Evolutionary conservation across 78 protist genomes (phyloP), one percentile per base, ranked within the genome.

Genomic region (Dictyostelium citrinum): DNA sequence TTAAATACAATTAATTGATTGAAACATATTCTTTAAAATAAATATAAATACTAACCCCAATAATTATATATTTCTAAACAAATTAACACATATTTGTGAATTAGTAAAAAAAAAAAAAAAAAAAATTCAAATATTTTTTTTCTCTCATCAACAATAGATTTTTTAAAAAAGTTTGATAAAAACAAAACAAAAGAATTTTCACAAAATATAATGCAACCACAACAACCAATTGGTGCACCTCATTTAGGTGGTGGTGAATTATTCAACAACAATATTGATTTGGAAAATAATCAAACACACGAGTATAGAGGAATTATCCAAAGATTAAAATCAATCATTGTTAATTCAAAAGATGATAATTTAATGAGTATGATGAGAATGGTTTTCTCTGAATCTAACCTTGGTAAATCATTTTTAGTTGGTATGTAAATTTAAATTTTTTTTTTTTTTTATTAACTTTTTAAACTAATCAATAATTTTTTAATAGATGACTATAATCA

Each of bases 301-400:
- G 93, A 88, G 17, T 78, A 88, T 49, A 61, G 29, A n/a, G 71
- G 55, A 31, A 76, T 88, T 2, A 88, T 88, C 31, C 93, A 88
- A 61, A 88, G 81, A 68, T 82, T 88, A 20, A 88, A 78, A 88
- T 31, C 79, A 27, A 78, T 88, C 2, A 88, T 88, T 35, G 11
- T 46, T 5, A 61, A 39, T 46, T 61, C 93, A 16, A 78, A 76
- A 29, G 93, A 88, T 88, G 93, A 88, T 33, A 9, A 1, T 24
- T 33, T 88, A 39, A 78, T 88, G 33, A 88, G 71, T 75, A 76
- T 39, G 46, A 78, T 88, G 93, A 88, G 81, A 16, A 14, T 27
- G 29, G 43, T 49, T 17, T 37, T 88, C 4, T 61, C 84, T 16
- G 93, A 88, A 33, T 39, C 46, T 61, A 49, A n/a, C n/a, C 45